A percentile compares a stretch with the other conserved stretches of the same genome.
Evolutionary conservation across 495 filamentous ascomycete species (phyloP).

Genomic region (Penicillium cinerascens): DNA sequence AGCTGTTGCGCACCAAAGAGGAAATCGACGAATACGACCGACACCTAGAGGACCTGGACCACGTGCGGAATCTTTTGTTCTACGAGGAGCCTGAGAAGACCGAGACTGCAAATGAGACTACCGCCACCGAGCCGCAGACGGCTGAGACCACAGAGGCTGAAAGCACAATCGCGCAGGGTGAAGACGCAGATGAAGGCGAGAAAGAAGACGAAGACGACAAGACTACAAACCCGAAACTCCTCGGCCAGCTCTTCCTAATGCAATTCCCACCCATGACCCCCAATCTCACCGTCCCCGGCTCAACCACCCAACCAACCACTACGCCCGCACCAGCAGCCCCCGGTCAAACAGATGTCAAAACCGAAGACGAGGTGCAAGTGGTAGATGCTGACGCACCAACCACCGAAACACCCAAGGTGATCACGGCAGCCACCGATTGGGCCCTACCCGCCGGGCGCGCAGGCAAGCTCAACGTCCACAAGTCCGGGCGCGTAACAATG

Average conservation of each 20-base stretch:
- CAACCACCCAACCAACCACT: slow-evolving; percentile 4
- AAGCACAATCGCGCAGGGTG: neutral
- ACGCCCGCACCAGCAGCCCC: slow-evolving; percentile 1
- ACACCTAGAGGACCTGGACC: slow-evolving; percentile 38
- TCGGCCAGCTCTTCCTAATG: slow-evolving; percentile 50
- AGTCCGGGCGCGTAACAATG: slow-evolving; percentile 44
- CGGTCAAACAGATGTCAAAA: slow-evolving; percentile 27
- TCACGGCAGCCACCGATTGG: slow-evolving; percentile 37
- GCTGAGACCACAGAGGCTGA: slow-evolving; percentile 7
- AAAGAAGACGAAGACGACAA: slow-evolving; percentile 21
- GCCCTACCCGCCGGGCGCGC: slow-evolving; percentile 53
- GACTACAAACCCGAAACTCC: slow-evolving; percentile 24
- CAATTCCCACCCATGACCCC: slow-evolving; percentile 56
- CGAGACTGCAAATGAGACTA: slow-evolving; percentile 11
- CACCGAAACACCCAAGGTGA: slow-evolving; percentile 20
- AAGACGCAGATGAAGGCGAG: slow-evolving; percentile 4
- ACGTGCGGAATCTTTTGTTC: slow-evolving; percentile 35
- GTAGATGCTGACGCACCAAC: slow-evolving; percentile 22
- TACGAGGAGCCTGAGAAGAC: slow-evolving; percentile 22
- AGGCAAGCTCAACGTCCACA: slow-evolving; percentile 54
- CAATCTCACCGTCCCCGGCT: slow-evolving; percentile 37
- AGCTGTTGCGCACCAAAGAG: slow-evolving; percentile 41
- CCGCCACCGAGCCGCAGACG: slow-evolving; percentile 12
- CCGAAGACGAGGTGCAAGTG: slow-evolving; percentile 31
- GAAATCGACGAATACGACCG: slow-evolving; percentile 48